A percentile compares a stretch with the other conserved stretches of the same genome.
These are phyloP conservation scores for Anaeromyces robustus DNA, from an alignment of 192 early-diverging fungal species.

Conservation along the genomic window DNA sequence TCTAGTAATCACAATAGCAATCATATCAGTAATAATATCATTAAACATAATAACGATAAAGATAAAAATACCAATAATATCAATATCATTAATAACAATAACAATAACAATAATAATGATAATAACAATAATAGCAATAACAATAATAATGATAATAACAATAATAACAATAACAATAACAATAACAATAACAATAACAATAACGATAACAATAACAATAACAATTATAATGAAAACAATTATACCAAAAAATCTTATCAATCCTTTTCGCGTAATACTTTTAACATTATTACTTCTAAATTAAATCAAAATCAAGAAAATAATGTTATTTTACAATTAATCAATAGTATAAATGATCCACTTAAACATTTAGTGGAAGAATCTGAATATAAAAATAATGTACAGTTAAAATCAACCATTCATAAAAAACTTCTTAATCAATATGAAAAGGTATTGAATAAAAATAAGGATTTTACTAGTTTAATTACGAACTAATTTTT, in stretches of 20 bases:
- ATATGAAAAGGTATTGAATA: neutral
- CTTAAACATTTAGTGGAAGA: neutral
- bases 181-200: neutral
- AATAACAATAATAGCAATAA: neutral
- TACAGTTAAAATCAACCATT: neutral
- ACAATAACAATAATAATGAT: neutral
- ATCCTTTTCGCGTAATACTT: too few relatives aligned
- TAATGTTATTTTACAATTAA: neutral
- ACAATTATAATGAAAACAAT: too few relatives aligned
- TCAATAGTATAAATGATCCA: neutral
- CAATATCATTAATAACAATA: neutral
- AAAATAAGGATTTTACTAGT: neutral
- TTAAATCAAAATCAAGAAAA: neutral
- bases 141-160: neutral
- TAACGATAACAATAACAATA: neutral
- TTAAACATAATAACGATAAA: neutral
- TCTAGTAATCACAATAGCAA: too few relatives aligned
- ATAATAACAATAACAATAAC: neutral
- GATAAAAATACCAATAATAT: neutral
- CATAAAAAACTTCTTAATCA: neutral
- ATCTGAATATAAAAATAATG: neutral
- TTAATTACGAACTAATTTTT: too few relatives aligned
- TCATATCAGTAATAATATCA: too few relatives aligned
- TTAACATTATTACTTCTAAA: too few relatives aligned
- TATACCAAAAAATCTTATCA: too few relatives aligned